Evolutionary conservation across 768 basidiomycete species (phyloP), one percentile per base, ranked within the genome.

Genomic region (Naematelia encephala): DNA sequence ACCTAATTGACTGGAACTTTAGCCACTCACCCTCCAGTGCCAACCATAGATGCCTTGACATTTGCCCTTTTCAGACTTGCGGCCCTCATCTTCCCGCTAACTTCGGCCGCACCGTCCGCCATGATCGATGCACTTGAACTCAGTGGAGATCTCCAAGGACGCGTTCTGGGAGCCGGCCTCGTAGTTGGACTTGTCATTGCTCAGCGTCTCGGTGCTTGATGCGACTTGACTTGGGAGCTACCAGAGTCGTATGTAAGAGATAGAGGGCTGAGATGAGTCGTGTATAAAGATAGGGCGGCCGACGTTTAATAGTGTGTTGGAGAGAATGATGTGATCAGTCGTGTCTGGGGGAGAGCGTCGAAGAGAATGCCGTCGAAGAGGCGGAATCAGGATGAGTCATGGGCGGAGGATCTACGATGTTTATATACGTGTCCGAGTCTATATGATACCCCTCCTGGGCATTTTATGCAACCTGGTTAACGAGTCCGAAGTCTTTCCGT

Each of bases 11-110:
- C 21, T 26, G n/a, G 10, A 47, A 21, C 39, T 39, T 5, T 29
- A 54, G 57, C 50, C 10, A 47, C 66, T 42, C 61, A 67, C 28
- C 58, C 68, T 5, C 50, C 60, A 12, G 46, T 52, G 14, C 67
- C 69, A 1, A 65, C 57, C 3, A 42, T 62, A 44, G 75, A 76
- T 56, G 66, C 68, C 5, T 59, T 76, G 21, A 52, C 69, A 12
- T 76, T 74, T 59, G 42, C 73, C 21, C 27, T 76, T 19, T 62
- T 74, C 61, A 61, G 75, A 26, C 60, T 76, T 46, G 69, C 68
- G 1, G 45, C 70, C 19, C 67, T 74, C 34, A 27, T 74, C 28
- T 67, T 63, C 49, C 73, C 75, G 12, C 63, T 76, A 3, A 76
- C 75, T 16, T 63, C 66, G 16, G 73, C 75, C 27, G 69, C 73